phyloP scores from a whole-genome alignment of 257 asterid genomes.

The Gentiana dahurica region DNA sequence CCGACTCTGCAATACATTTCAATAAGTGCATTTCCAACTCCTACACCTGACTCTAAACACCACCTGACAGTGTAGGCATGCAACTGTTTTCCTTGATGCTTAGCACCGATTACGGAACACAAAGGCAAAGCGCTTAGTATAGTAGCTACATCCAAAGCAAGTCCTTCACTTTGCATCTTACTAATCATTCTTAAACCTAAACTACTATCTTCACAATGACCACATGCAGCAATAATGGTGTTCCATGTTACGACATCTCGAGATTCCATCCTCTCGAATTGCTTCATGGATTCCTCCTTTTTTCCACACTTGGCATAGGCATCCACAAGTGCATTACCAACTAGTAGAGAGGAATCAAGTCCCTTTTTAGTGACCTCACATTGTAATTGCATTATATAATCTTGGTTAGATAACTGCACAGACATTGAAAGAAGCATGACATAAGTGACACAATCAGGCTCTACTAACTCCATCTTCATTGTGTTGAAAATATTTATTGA shows the following conservation, averaged over 20 bases:
- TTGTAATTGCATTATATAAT: constrained; percentile 44
- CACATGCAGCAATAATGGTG: constrained; percentile 58
- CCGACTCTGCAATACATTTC: constrained; percentile 81
- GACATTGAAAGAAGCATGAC: constrained; percentile 46
- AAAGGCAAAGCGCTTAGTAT: constrained; percentile 49
- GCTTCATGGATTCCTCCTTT: constrained; percentile 45
- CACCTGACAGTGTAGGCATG: constrained; percentile 57
- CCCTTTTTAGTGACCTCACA: constrained; percentile 55
- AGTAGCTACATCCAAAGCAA: constrained; percentile 50
- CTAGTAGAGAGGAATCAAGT: constrained; percentile 34
- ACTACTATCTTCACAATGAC: constrained; percentile 33
- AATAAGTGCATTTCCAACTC: constrained; percentile 62
- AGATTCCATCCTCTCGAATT: constrained; percentile 52
- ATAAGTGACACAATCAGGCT: constrained; percentile 56
- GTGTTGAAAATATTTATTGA: constrained; percentile 41
- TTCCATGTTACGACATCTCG: constrained; percentile 72
- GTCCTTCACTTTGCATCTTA: constrained; percentile 57
- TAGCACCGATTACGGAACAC: constrained; percentile 60
- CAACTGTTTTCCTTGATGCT: constrained; percentile 74
- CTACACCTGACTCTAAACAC: constrained; percentile 38
- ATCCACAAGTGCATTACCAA: constrained; percentile 66
- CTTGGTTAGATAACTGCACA: constrained; percentile 19
- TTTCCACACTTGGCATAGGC: constrained; percentile 60
- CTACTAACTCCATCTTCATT: constrained; percentile 32
- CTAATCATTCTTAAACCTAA: constrained; percentile 57